Percentiles rank a stretch among this genome's conserved stretches.
phyloP scores from a whole-genome alignment of 2,329 filamentous ascomycete species.

The Triangularia verruculosa region DNA sequence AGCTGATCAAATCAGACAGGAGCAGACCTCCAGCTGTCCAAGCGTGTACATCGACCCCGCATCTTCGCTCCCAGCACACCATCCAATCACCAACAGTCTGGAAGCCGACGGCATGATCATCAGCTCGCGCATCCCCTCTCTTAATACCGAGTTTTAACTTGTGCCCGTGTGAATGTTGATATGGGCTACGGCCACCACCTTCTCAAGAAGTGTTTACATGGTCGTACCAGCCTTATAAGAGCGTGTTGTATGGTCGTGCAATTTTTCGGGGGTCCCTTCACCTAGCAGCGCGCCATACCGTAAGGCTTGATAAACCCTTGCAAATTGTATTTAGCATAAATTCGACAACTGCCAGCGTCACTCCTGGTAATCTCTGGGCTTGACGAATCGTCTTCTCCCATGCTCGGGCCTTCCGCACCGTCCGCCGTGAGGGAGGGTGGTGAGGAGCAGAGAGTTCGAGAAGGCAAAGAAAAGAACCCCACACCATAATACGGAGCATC shows the following conservation, averaged over 20 bases:
- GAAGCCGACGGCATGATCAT: conserved; percentile 2
- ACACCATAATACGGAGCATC: background rate
- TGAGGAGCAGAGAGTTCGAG: conserved; percentile 22
- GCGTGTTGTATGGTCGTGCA: conserved; percentile 5
- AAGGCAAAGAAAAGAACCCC: conserved; percentile 16
- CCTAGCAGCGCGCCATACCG: background rate
- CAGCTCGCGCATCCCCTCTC: background rate
- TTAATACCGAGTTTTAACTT: background rate
- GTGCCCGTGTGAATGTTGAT: background rate
- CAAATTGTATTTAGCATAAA: conserved; percentile 30
- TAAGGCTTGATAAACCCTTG: conserved; percentile 21
- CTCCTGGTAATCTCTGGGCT: conserved; percentile 27
- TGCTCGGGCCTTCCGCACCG: conserved; percentile 19
- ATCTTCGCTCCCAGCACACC: background rate
- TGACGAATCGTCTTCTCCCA: conserved; percentile 20
- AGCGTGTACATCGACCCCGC: background rate
- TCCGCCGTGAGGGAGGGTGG: conserved; percentile 3
- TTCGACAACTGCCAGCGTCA: conserved; percentile 22
- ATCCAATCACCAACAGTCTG: conserved; percentile 5
- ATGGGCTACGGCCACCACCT: background rate
- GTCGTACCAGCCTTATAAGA: conserved; percentile 10
- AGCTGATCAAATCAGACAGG: background rate
- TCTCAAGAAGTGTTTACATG: background rate
- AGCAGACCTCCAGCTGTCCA: background rate
- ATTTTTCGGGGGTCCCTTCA: background rate